Percentiles rank a stretch among this genome's conserved stretches.
These are phyloP conservation scores for Syncephalastrum monosporum DNA, from an alignment of 371 early-diverging fungal species.

Conservation along the genomic window DNA sequence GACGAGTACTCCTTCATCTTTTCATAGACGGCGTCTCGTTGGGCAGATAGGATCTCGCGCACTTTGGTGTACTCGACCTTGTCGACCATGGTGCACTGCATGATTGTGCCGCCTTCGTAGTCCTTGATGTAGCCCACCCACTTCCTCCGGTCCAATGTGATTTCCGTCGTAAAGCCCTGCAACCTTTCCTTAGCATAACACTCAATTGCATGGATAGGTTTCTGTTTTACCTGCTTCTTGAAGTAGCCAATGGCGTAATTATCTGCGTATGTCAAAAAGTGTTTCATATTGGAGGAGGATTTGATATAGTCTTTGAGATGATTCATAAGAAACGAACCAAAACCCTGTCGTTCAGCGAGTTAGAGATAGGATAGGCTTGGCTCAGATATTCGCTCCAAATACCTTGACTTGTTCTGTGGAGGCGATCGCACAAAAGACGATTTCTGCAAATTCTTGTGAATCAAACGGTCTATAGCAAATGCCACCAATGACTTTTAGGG, in stretches of 20 bases:
- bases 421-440: slow-evolving; percentile 98
- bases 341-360: slow-evolving; percentile 62
- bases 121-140: slow-evolving; percentile 99
- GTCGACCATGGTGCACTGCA: slow-evolving; percentile 82
- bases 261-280: slow-evolving; percentile 99
- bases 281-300: slow-evolving; percentile 64
- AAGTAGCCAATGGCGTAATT: slow-evolving; percentile 99
- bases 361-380: no score
- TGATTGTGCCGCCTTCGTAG: slow-evolving; percentile 99
- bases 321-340: slow-evolving; percentile 93
- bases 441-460: slow-evolving; percentile 93
- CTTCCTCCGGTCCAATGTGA: slow-evolving; percentile 84
- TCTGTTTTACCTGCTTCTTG: slow-evolving; percentile 86
- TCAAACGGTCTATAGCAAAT: slow-evolving; percentile 96
- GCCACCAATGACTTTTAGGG: slow-evolving; percentile 90
- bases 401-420: slow-evolving; percentile 96
- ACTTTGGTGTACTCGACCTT: slow-evolving; percentile 58
- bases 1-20: slow-evolving; percentile 75
- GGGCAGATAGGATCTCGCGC: slow-evolving; percentile 61
- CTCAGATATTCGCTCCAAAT: slow-evolving; percentile 7
- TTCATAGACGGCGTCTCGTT: slow-evolving; percentile 77
- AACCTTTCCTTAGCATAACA: not conserved
- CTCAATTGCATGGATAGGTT: not conserved
- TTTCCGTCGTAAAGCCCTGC: slow-evolving; percentile 96
- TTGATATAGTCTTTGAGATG: slow-evolving; percentile 89